Base-by-base conservation (phyloP, 1,139 yeast species). In the Suhomyces bokatorum region DNA sequence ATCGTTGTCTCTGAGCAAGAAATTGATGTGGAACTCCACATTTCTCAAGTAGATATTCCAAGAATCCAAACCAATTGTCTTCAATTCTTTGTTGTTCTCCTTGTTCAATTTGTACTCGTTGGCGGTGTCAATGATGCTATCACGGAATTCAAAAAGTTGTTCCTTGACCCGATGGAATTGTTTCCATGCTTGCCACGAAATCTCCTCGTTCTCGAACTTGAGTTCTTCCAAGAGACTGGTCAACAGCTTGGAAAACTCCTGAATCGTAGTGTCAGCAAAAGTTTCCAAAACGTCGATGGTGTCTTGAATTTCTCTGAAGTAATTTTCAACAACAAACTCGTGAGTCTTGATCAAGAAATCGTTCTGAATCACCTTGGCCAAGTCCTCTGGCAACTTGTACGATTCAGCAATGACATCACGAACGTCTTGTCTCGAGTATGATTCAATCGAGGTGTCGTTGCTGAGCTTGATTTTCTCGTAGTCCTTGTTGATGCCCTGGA, bases 161-260 rank as follows among this genome's bases (percentile, higher is more conserved):
- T 78, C 81, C 59, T 85, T 87, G 44, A 83, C 70, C 38, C 65
- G 63, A 52, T 83, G 81, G 60, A 79, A 85, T 49, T 74, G 74
- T 58, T 81, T 84, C 93, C 93, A 87, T 37, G 81, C 80, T 20
- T 69, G 63, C 87, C 93, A 85, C 24, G 64, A 66, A 36, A 69
- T 60, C 26, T 64, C 67, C 42, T 73, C 75, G 33, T 60, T 55
- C 14, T 62, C 63, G 13, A 54, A 45, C 39, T 66, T 64, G 51
- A 65, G 52, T 44, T 63, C 50, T 49, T 67, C 55, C 54, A 77
- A 48, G 50, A 65, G 61, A 14, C 52, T 49, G 3, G 69, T 61
- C 40, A 77, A 64, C 42, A 66, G 54, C 54, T 64, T 60, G 40
- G 75, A 62, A 49, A 74, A 84, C 50, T 83, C 88, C 47, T 68